These are phyloP conservation scores for Tolypocladium amazonense DNA, from an alignment of 2,329 filamentous ascomycete genomes.

Conservation along the genomic window DNA sequence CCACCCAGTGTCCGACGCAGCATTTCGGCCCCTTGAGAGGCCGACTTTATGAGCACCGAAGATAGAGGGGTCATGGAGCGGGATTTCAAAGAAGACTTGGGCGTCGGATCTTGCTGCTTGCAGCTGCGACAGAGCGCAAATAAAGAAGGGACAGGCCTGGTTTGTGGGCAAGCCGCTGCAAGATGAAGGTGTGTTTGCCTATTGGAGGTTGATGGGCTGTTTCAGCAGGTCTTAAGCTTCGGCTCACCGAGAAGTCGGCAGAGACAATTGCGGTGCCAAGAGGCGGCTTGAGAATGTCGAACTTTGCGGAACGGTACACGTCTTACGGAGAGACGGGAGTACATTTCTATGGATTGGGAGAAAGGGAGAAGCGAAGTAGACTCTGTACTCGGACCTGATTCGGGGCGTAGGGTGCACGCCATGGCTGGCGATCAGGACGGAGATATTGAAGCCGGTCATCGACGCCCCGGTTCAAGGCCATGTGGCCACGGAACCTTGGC, in stretches of 20 bases:
- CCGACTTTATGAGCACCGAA: slow-evolving; percentile 23
- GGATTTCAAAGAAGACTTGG: slow-evolving; percentile 3
- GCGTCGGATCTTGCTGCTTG: not conserved
- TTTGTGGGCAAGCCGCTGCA: not conserved
- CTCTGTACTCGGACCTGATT: not conserved
- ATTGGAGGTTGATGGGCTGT: not conserved
- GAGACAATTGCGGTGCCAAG: not conserved
- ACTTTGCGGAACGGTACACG: not conserved
- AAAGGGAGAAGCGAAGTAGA: not conserved
- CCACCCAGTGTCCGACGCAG: slow-evolving; percentile 31
- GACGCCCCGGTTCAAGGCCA: not conserved
- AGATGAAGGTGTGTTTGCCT: not conserved
- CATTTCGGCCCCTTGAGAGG: slow-evolving; percentile 27
- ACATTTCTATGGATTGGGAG: not conserved
- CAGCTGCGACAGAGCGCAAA: not conserved
- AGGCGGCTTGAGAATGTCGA: not conserved
- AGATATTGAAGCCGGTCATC: not conserved
- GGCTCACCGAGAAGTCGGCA: not conserved
- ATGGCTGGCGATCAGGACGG: not conserved
- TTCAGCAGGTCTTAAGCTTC: not conserved
- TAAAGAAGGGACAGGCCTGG: not conserved
- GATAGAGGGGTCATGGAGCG: slow-evolving; percentile 22
- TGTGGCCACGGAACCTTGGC: not conserved
- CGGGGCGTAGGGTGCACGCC: not conserved
- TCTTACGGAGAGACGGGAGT: not conserved